These are phyloP conservation scores for Russula brevipes DNA, from an alignment of 768 basidiomycete genomes.

Conservation along the genomic window DNA sequence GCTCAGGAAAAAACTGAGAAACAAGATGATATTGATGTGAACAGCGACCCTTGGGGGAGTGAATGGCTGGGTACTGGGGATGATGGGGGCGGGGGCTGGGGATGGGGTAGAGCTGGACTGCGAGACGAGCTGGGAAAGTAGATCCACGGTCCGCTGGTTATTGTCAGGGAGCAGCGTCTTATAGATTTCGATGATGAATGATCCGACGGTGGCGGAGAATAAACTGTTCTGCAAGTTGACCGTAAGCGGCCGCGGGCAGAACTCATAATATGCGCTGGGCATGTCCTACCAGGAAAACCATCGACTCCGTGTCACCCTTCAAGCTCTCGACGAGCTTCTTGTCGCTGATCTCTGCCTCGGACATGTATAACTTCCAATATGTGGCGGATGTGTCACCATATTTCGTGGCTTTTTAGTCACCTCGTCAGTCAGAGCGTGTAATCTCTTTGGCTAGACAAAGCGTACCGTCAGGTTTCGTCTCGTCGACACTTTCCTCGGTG, in stretches of 20 bases:
- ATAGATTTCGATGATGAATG: constrained; percentile 25
- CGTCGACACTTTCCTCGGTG: too few species aligned
- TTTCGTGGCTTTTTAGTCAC: neutral
- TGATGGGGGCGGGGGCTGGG: too few species aligned
- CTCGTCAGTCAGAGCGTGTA: neutral
- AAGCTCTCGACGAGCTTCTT: constrained; percentile 17
- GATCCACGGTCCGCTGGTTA: neutral
- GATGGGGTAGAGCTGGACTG: too few species aligned
- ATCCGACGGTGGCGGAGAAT: constrained; percentile 24
- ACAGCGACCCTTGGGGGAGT: neutral
- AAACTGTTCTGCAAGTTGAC: neutral
- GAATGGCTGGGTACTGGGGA: neutral
- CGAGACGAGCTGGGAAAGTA: neutral
- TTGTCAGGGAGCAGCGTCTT: constrained; percentile 11
- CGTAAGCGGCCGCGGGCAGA: too few species aligned
- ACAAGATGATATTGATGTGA: constrained; percentile 16
- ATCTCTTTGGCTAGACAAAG: too few species aligned
- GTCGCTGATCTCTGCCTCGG: constrained; percentile 19
- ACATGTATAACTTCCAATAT: constrained; percentile 21
- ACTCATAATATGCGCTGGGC: neutral
- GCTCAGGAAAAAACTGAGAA: constrained; percentile 16
- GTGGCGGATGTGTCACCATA: constrained; percentile 16
- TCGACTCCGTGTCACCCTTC: constrained; percentile 19
- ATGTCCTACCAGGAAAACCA: constrained; percentile 22
- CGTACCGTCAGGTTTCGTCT: too few species aligned